These are phyloP conservation scores for Achaetomiella virescens DNA, from an alignment of 495 filamentous ascomycete genomes.

Conservation along the genomic window DNA sequence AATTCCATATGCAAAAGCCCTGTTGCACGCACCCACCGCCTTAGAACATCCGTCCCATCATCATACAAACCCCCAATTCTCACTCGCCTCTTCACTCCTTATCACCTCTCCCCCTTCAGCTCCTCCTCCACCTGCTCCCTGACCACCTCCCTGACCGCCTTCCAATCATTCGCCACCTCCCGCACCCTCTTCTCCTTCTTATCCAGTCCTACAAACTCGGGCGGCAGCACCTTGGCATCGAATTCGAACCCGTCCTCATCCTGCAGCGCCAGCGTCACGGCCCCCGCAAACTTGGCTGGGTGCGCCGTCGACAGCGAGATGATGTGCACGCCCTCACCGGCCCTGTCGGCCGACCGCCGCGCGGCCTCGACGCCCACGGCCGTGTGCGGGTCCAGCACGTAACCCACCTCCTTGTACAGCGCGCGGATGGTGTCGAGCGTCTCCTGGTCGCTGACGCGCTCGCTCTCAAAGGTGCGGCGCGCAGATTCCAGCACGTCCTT, in stretches of 20 bases:
- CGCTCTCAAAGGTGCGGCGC: constrained; percentile 65
- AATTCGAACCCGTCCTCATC: constrained; percentile 64
- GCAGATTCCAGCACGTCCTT: constrained; percentile 58
- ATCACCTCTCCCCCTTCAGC: constrained; percentile 23
- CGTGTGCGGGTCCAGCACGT: constrained; percentile 88
- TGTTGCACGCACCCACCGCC: too few relatives aligned
- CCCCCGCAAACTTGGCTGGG: constrained; percentile 83
- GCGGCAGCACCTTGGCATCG: constrained; percentile 61
- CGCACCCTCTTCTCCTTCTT: constrained; percentile 56
- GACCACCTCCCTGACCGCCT: constrained; percentile 48
- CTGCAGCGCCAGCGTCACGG: constrained; percentile 68
- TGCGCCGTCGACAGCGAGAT: constrained; percentile 88
- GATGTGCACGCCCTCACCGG: constrained; percentile 34
- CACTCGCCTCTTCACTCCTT: background rate
- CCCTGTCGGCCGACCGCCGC: constrained; percentile 52
- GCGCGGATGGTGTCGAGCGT: constrained; percentile 67
- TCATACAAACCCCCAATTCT: background rate
- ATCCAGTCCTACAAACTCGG: constrained; percentile 70
- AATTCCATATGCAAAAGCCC: too few relatives aligned
- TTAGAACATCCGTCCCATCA: background rate
- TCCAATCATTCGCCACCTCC: constrained; percentile 45
- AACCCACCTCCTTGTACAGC: constrained; percentile 57
- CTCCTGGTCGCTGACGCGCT: constrained; percentile 73
- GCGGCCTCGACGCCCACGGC: constrained; percentile 78
- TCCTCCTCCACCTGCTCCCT: constrained; percentile 51